A percentile compares a stretch with the other conserved stretches of the same genome.
Evolutionary conservation across 2,329 filamentous ascomycete species (phyloP).

Genomic region (Alternaria ventricosa): DNA sequence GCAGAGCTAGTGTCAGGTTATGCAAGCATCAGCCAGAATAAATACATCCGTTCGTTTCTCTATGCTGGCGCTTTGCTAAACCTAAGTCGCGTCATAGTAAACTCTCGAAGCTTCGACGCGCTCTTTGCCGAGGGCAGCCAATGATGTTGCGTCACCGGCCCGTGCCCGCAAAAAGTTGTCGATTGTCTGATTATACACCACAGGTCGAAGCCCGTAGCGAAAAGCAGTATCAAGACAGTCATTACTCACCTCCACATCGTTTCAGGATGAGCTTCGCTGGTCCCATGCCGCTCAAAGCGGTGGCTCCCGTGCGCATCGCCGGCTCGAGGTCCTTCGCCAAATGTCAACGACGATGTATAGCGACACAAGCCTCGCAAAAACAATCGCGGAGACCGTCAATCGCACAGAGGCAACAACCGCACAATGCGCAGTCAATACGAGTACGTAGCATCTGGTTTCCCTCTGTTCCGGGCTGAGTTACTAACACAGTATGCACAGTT

Average conservation of each 20-base stretch:
- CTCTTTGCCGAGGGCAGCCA: slow-evolving; percentile 13
- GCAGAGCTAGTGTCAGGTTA: not conserved
- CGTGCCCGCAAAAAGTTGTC: slow-evolving; percentile 25
- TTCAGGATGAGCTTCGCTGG: slow-evolving; percentile 45
- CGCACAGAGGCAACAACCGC: slow-evolving; percentile 24
- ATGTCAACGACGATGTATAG: slow-evolving; percentile 42
- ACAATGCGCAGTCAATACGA: slow-evolving; percentile 37
- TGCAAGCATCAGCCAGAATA: not conserved
- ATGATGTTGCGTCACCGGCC: slow-evolving; percentile 16
- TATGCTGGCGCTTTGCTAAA: not conserved
- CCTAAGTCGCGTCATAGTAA: slow-evolving; percentile 5
- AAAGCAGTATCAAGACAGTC: slow-evolving; percentile 20
- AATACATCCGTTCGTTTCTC: slow-evolving; percentile 1
- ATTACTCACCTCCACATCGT: slow-evolving; percentile 4
- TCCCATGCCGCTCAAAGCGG: slow-evolving; percentile 43
- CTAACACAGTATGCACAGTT: slow-evolving; percentile 32
- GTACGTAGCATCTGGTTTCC: slow-evolving; percentile 24
- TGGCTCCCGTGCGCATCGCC: slow-evolving; percentile 41
- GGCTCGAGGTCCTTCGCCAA: slow-evolving; percentile 31
- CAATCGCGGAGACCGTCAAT: slow-evolving; percentile 36
- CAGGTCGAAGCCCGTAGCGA: slow-evolving; percentile 4
- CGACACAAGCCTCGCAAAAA: slow-evolving; percentile 30
- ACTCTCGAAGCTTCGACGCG: slow-evolving; percentile 19
- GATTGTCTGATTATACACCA: slow-evolving; percentile 7
- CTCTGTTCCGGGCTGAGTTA: not conserved